Base-by-base conservation (phyloP, 768 basidiomycete species). In the Tulasnella sp. region DNA sequence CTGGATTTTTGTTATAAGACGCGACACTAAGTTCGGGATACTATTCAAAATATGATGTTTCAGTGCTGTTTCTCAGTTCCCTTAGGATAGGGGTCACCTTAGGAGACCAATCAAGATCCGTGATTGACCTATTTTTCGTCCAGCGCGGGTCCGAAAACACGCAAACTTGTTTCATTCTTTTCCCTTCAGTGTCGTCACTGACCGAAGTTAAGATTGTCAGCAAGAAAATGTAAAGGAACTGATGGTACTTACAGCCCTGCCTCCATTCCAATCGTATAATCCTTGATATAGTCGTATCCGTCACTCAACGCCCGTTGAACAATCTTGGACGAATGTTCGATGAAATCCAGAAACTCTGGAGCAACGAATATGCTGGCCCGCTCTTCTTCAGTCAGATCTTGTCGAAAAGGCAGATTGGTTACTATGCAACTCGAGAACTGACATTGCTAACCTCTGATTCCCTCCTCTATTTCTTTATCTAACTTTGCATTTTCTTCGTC, bases 1-100 rank as follows among this genome's bases (percentile, higher is more conserved):
- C 80, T 5, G 89, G 81, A 59, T 96, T 96, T 71, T 95, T 96
- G 71, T 98, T 99, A 63, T 99, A 99, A 3, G 95, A 85, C 0
- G 95, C 91, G 16, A 87, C 87, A 53, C 83, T 86, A 22, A 99
- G 76, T 66, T 99, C 95, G 5, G 91, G 93, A 60, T 88, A 98
- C 93, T 96, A 27, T 1, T 19, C 8, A 46, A n/a, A n/a, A n/a
- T 28, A 0, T 2, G 22, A 39, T 31, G 16, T 22, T 29, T 16
- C 15, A 31, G 9, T 22, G n/a, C n/a, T 20, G 34, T 45, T 52
- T 44, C 55, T 46, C 40, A n/a, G 8, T 28, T 3, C 28, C 1
- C 32, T 22, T 10, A 15, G 39, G 22, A 41, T 37, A 9, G 13
- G 19, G 51, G 67, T 47, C 56, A 88, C 93, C 72, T 96, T 96